Conservation (phyloP, 106 monocot genomes). For the Apostasia ramifera region DNA sequence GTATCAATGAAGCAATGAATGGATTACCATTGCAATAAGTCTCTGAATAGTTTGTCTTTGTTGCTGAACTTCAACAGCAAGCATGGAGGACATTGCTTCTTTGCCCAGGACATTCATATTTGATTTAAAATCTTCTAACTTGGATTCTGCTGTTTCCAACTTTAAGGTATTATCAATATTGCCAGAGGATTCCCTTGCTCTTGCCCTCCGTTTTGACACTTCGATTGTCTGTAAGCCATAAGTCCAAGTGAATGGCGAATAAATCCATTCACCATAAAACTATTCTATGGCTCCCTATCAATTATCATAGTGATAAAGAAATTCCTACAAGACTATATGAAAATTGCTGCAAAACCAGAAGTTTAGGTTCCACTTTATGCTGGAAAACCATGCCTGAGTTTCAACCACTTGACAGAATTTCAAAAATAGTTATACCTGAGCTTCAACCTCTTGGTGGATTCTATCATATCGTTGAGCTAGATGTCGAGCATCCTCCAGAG, state of each 20-base stretch:
- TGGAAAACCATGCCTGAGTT: no score
- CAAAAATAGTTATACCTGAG: slow-evolving; percentile 51
- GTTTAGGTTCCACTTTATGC: no score
- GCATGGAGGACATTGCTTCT: slow-evolving; percentile 81
- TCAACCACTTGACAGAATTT: neutral
- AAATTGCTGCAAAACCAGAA: no score
- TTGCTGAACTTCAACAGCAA: slow-evolving; percentile 89
- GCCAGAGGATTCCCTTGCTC: slow-evolving; percentile 65
- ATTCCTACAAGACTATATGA: no score
- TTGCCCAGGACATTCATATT: slow-evolving; percentile 82
- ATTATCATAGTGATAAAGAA: no score
- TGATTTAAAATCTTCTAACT: slow-evolving; percentile 80
- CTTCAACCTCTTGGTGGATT: slow-evolving; percentile 92
- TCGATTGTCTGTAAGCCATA: slow-evolving; percentile 57
- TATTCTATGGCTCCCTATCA: no score
- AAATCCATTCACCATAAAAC: no score
- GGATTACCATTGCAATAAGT: slow-evolving; percentile 73
- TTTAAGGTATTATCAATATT: slow-evolving; percentile 65
- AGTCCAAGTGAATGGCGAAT: neutral
- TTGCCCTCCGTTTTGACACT: slow-evolving; percentile 82
- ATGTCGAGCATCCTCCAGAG: slow-evolving; percentile 94
- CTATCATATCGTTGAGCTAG: slow-evolving; percentile 90
- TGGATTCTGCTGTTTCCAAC: slow-evolving; percentile 78
- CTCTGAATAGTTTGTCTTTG: slow-evolving; percentile 84
- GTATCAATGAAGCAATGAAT: neutral